These are phyloP conservation scores for Colletotrichum sp. DNA, from an alignment of 2,329 filamentous ascomycete species.

Conservation along the genomic window DNA sequence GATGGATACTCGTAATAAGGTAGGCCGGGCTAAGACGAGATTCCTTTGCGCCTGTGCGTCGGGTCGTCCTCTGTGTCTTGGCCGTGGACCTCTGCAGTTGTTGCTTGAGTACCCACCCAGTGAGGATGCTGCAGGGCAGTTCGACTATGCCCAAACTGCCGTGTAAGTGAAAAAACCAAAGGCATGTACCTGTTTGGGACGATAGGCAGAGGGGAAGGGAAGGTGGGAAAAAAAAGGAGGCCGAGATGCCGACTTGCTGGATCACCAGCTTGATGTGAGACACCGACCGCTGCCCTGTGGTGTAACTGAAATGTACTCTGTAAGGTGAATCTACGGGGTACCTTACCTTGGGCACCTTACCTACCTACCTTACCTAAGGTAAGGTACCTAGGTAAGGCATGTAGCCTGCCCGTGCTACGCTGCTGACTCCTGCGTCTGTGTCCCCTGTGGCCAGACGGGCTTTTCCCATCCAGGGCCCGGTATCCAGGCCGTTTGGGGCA, in stretches of 20 bases:
- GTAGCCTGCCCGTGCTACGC: neutral
- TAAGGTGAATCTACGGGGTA: neutral
- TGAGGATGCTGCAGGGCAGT: neutral
- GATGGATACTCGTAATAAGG: neutral
- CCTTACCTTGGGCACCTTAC: too few relatives aligned
- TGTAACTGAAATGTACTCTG: neutral
- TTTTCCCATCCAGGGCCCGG: neutral
- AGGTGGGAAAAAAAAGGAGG: neutral
- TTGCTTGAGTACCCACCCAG: neutral
- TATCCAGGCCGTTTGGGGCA: neutral
- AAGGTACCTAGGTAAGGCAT: too few relatives aligned
- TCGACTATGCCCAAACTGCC: neutral
- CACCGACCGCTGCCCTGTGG: neutral
- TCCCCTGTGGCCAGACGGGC: neutral
- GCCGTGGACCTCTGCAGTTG: neutral
- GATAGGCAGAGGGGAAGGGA: neutral
- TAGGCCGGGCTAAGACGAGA: neutral
- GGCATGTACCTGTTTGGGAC: neutral
- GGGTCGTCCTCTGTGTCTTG: neutral
- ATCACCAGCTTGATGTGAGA: neutral
- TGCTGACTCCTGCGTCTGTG: neutral
- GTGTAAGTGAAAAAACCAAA: neutral
- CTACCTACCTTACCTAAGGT: too few relatives aligned
- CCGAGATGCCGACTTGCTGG: neutral
- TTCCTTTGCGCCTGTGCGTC: constrained; percentile 1